Base-by-base conservation (phyloP, 345 rosid species). In the Eucalyptus grandis region DNA sequence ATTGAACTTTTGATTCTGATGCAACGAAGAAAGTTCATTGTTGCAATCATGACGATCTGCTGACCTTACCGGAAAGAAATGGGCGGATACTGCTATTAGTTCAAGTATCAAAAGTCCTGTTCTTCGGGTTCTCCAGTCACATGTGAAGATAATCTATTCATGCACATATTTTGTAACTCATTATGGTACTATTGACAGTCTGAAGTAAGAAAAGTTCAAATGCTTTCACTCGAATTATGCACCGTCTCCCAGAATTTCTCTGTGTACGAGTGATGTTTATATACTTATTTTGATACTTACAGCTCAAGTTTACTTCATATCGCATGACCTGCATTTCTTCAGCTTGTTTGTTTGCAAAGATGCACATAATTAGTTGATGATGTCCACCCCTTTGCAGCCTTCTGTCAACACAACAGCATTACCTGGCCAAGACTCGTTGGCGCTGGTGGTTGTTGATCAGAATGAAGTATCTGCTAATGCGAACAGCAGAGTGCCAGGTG, bases 401-500 rank as follows among this genome's bases (percentile, higher is more conserved):
- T 56, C 37, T 56, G 88, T 56, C 58, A 87, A 24, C 43, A 58
- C 89, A 37, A 90, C 80, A 34, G 89, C 89, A 5, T 27, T 89
- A 72, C 56, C 86, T 51, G 87, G 86, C 87, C 92, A 91, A 58
- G 93, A 91, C 88, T 90, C 92, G 77, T 60, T 93, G 60, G 65
- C 91, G 21, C 31, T 89, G 87, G 88, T 94, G 92, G 89, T 88
- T 60, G 49, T 90, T 89, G 94, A 93, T 89, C 86, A 92, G 89
- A 92, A 89, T 6, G 89, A 92, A 72, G 54, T 43, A 40, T 40
- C 89, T 82, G 37, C 88, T 31, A 89, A 82, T 88, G 87, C 86
- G 15, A 88, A 72, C 90, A 90, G 54, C 65, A 93, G 86, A 89
- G 87, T 91, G 46, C 92, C 90, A 31, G 94, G 93, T 87, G 94